Base-by-base conservation (phyloP, 164 flowering plant genomes). In the Vitis riparia region DNA sequence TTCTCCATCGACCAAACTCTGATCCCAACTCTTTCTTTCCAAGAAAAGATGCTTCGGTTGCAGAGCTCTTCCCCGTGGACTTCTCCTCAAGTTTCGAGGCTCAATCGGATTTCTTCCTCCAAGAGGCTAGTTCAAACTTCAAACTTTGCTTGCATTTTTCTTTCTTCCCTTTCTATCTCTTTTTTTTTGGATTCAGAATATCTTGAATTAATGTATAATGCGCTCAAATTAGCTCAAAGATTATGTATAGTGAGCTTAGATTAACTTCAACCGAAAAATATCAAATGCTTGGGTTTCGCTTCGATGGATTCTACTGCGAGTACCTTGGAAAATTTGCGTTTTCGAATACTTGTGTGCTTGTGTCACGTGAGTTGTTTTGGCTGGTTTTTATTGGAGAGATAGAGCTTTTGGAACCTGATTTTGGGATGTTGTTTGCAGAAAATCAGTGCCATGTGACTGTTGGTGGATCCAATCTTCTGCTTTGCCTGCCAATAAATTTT, bases 1-100 rank as follows among this genome's bases (percentile, higher is more conserved):
- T 19, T 23, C 64, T 61, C 13, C 64, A 13, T 15, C 30, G 9
- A 29, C 32, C 37, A 19, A 11, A 37, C 14, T 8, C 62, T 56
- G 17, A n/a, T 23, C 23, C 10, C 59, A n/a, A 23, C 27, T 23
- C 27, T 9, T 23, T 56, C 19, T 56, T 23, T 56, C 19, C 16
- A 51, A 32, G 32, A 10, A 74, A 62, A 65, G 76, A 86, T 85
- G 88, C 37, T 75, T 71, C 84, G 69, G 74, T 74, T 82, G 75
- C 86, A 75, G 79, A 75, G 81, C 78, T 69, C 66, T 58, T 73
- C 17, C 15, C 79, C 83, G 66, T 80, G 83, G 85, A 68, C 60
- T 64, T 66, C 81, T 12, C 80, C 77, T 59, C 79, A 68, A 68
- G 58, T 70, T 70, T 58, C 72, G 3, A 52, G 37, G 16, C 62